Evolutionary conservation across 768 basidiomycete genomes (phyloP), one percentile per base, ranked within the genome.

Genomic region (Mycena sanguinolenta): DNA sequence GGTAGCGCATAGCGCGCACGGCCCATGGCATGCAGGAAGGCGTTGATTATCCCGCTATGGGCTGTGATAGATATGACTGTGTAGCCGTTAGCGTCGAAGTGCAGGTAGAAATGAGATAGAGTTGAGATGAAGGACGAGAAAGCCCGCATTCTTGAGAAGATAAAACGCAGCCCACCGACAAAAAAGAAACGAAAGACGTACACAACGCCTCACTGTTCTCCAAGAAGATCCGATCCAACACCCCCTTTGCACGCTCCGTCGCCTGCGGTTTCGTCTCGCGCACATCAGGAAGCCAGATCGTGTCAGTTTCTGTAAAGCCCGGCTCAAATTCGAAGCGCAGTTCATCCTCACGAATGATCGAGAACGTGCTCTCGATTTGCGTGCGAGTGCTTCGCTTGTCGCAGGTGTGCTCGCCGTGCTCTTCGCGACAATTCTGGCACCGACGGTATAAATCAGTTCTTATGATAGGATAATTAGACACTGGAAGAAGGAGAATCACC

Each of bases 341-440:
- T 34, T 34, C 10, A 10, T 34, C 32, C 32, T 34, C 32, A n/a
- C n/a, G n/a, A n/a, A n/a, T n/a, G n/a, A n/a, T n/a, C 0, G 90
- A 89, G 75, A 88, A 93, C 8, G 83, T 73, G 0, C 67, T 65
- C 0, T 77, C 73, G 68, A 94, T 90, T 63, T 87, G 83, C 0
- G 86, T 82, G 36, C 79, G 82, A 2, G 84, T 81, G 23, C 83
- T 82, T 17, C 93, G 87, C 71, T 87, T 85, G 77, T 95, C 93
- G 74, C 92, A 93, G 0, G 92, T 93, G 67, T 93, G 92, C 1
- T 87, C 84, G 0, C 92, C 89, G 67, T 88, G 87, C 69, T 84
- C 84, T 77, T 95, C 93, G 34, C 92, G 87, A 57, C 88, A 86
- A 68, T 91, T 85, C 93, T 94, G 25, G 3, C 9, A 14, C 39